Evolutionary conservation across 1,284 basidiomycete species (phyloP).

Genomic region (Ustilago hordei): DNA sequence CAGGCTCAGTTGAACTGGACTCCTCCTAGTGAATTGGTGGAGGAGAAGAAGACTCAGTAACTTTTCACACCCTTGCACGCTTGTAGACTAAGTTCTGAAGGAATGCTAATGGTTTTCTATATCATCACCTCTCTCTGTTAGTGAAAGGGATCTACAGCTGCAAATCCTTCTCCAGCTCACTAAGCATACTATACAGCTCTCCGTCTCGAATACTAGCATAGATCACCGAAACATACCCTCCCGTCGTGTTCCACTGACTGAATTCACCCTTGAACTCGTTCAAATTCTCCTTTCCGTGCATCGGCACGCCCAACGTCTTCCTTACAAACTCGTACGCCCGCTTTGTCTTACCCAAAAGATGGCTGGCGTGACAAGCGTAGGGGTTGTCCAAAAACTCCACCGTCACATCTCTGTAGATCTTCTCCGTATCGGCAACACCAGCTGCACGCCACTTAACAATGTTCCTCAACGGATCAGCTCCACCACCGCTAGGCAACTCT

Average conservation of each 20-base stretch:
- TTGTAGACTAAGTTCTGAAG: too few relatives aligned
- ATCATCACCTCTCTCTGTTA: not conserved
- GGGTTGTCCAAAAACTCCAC: constrained; percentile 60
- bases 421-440: constrained; percentile 49
- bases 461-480: constrained; percentile 61
- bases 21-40: not conserved
- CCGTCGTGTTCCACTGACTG: constrained; percentile 47
- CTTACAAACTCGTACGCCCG: constrained; percentile 62
- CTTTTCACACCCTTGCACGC: not conserved
- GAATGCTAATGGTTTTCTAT: not conserved
- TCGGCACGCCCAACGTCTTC: constrained; percentile 59
- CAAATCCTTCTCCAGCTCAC: constrained; percentile 41
- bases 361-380: constrained; percentile 58
- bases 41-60: constrained; percentile 26
- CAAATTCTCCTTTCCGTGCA: constrained; percentile 63
- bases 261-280: constrained; percentile 59
- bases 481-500: constrained; percentile 58
- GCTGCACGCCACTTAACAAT: constrained; percentile 61
- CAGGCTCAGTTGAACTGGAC: constrained; percentile 24
- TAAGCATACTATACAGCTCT: constrained; percentile 53
- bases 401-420: constrained; percentile 53
- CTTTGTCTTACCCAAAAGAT: constrained; percentile 55
- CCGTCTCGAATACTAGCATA: constrained; percentile 54
- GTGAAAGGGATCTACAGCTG: not conserved
- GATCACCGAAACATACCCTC: constrained; percentile 55